Evolutionary conservation across 2,329 filamentous ascomycete species (phyloP).

Genomic region (Aspergillus fijiensis): DNA sequence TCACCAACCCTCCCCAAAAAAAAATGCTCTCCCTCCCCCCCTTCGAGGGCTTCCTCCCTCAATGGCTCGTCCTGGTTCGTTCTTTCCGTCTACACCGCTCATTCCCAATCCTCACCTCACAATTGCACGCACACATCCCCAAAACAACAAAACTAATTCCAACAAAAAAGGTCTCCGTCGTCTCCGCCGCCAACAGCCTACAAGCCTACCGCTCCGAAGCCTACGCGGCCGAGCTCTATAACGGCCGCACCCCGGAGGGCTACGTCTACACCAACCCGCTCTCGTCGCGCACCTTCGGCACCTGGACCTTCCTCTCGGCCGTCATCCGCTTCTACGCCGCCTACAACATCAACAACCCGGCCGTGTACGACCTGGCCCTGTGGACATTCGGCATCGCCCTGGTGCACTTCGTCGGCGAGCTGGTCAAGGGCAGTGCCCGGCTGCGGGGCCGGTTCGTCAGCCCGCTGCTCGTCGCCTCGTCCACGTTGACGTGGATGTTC

Average conservation of each 20-base stretch:
- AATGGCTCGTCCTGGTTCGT: constrained; percentile 63
- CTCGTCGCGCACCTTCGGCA: constrained; percentile 77
- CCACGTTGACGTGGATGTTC: constrained; percentile 61
- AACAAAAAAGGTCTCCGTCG: constrained; percentile 66
- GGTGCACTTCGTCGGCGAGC: constrained; percentile 76
- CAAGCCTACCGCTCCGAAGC: constrained; percentile 78
- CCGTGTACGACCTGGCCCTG: constrained; percentile 75
- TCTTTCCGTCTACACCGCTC: background rate
- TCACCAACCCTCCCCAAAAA: background rate
- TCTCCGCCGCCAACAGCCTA: constrained; percentile 80
- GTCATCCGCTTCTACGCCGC: constrained; percentile 79
- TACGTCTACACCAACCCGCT: constrained; percentile 66
- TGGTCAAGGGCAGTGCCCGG: constrained; percentile 72
- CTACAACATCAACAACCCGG: constrained; percentile 71
- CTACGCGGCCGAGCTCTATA: constrained; percentile 84
- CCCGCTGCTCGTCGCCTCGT: constrained; percentile 58
- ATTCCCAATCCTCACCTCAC: background rate
- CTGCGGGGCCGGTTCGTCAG: constrained; percentile 60
- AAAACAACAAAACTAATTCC: background rate
- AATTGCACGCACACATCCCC: too few relatives aligned
- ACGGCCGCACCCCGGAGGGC: constrained; percentile 54
- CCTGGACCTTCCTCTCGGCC: constrained; percentile 78
- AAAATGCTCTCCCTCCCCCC: constrained; percentile 34
- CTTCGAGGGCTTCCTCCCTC: constrained; percentile 56
- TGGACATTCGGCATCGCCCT: constrained; percentile 80